phyloP scores from a whole-genome alignment of 1,284 basidiomycete species.

The Acaromyces ingoldii region DNA sequence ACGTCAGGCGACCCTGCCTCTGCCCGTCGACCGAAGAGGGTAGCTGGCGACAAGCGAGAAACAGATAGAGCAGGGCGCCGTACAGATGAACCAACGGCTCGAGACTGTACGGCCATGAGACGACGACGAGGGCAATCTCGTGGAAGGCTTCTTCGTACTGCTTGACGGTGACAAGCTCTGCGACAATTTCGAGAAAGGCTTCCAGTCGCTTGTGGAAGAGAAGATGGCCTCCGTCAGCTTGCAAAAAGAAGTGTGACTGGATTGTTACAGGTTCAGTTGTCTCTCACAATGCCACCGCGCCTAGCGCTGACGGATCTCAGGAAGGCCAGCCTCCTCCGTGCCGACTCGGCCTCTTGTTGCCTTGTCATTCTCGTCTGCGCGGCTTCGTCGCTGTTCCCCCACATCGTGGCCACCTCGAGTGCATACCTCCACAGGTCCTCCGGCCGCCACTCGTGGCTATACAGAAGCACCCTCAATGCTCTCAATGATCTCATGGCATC shows the following conservation, averaged over 20 bases:
- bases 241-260: background rate
- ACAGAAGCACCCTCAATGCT: background rate
- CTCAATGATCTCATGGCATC: background rate
- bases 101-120: background rate
- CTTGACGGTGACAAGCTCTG: background rate
- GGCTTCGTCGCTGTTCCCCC: background rate
- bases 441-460: conserved; percentile 1
- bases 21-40: background rate
- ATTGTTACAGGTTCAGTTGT: background rate
- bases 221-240: background rate
- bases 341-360: background rate
- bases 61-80: conserved; percentile 1
- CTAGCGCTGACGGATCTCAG: background rate
- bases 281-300: background rate
- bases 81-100: conserved; percentile 2
- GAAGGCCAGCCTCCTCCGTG: background rate
- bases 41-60: background rate
- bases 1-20: background rate
- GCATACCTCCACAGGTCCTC: conserved; percentile 4
- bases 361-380: background rate
- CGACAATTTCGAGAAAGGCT: conserved; percentile 1
- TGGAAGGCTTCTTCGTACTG: background rate
- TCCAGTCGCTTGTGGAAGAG: background rate
- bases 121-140: conserved; percentile 2
- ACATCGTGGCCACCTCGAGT: background rate